Evolutionary conservation across 1,284 basidiomycete species (phyloP), one percentile per base, ranked within the genome.

Genomic region (Naganishia albida): DNA sequence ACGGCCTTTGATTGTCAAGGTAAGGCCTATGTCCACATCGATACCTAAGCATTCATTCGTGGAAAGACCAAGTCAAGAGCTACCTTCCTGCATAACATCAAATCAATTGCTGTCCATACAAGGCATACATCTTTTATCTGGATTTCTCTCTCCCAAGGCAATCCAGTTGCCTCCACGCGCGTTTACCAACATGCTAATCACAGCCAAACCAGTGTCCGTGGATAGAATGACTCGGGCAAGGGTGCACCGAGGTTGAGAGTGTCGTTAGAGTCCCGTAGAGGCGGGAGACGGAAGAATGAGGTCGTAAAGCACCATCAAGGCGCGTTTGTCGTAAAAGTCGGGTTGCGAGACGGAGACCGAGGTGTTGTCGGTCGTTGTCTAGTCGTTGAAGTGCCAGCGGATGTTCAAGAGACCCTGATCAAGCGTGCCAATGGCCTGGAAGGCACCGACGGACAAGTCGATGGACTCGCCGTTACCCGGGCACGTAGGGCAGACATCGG

Each of bases 401-500:
- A 87, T 88, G 64, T 79, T 73, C 66, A 93, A 81, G 70, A 81
- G 76, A 64, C 91, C 91, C 43, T 84, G 79, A 7, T 73, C 76
- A 62, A 83, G 75, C 63, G 76, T 71, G 39, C 84, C 87, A 63
- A 94, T 84, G 15, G 75, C 71, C 49, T 81, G 65, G 84, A 96
- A 96, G 26, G 90, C 87, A 54, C 73, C 86, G n/a, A 75, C 69
- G 16, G 90, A 92, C 66, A 96, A 84, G 76, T 97, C 93, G 72
- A 97, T 70, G 23, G 86, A 88, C 64, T 69, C 68, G 56, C 49
- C 55, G 20, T 20, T 28, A 68, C 83, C 83, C 0, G 72, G 40
- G 81, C 93, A 97, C 7, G 86, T 86, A 18, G 91, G 91, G 83
- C 93, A 95, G 23, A 83, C 86, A 72, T 94, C 92, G 64, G 83